Percentiles rank a stretch among this genome's conserved stretches.
phyloP scores from a whole-genome alignment of 2,329 filamentous ascomycete species.

The Pyrenophora teres region DNA sequence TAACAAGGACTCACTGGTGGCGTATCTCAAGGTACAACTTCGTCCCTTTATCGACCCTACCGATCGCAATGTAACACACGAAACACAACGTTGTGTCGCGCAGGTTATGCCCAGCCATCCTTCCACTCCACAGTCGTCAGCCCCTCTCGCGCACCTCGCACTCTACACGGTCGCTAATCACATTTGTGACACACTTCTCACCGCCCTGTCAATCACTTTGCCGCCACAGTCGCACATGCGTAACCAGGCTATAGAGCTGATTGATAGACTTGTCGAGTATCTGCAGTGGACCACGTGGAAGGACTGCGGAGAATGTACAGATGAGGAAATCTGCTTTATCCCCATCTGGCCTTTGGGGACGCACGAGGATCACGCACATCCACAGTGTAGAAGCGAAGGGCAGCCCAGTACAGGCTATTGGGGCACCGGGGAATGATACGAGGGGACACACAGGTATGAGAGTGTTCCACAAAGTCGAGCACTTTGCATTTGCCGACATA shows the following conservation, averaged over 20 bases:
- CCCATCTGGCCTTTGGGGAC: constrained; percentile 67
- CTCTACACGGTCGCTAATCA: constrained; percentile 35
- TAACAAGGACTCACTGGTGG: constrained; percentile 26
- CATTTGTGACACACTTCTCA: constrained; percentile 44
- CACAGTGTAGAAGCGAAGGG: constrained; percentile 46
- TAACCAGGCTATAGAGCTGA: constrained; percentile 33
- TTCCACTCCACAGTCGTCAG: constrained; percentile 14
- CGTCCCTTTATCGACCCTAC: constrained; percentile 49
- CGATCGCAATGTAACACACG: constrained; percentile 44
- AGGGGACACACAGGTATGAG: neutral
- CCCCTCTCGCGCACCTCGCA: constrained; percentile 36
- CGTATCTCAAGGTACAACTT: constrained; percentile 36
- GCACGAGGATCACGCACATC: constrained; percentile 58
- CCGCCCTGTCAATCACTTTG: constrained; percentile 22
- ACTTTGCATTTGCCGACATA: neutral
- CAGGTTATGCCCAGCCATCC: constrained; percentile 47
- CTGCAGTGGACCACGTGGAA: constrained; percentile 67
- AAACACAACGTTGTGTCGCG: constrained; percentile 54
- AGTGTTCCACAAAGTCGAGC: neutral
- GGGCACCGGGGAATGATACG: constrained; percentile 15
- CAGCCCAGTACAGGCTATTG: constrained; percentile 30
- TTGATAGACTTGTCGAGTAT: constrained; percentile 53
- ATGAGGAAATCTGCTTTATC: constrained; percentile 63
- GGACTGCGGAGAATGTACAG: constrained; percentile 58
- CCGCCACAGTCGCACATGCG: constrained; percentile 9